phyloP scores from a whole-genome alignment of 768 basidiomycete species.

The Lentinus brumalis region DNA sequence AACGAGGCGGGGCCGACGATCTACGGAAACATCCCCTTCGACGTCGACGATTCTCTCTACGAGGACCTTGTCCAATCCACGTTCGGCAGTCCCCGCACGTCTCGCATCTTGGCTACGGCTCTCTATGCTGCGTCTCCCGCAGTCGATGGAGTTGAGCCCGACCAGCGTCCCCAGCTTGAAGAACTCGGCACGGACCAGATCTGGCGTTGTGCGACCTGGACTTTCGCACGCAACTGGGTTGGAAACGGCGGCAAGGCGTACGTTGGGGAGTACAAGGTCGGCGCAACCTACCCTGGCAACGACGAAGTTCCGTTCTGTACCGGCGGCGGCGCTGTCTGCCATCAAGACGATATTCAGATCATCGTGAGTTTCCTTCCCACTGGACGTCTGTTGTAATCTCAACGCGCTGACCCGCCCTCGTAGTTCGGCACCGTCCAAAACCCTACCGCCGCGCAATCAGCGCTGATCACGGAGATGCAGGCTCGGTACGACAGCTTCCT shows the following conservation, averaged over 20 bases:
- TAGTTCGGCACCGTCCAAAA: constrained; percentile 57
- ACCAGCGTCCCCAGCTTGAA: constrained; percentile 59
- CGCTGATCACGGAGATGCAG: constrained; percentile 60
- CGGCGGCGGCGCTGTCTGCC: constrained; percentile 62
- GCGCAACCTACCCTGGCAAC: constrained; percentile 75
- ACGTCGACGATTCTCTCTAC: constrained; percentile 45
- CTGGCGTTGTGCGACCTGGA: constrained; percentile 73
- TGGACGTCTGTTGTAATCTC: constrained; percentile 1
- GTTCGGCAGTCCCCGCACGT: constrained; percentile 51
- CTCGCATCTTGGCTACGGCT: constrained; percentile 43
- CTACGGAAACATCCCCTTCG: constrained; percentile 42
- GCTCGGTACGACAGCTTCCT: constrained; percentile 69
- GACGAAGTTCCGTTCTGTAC: constrained; percentile 56
- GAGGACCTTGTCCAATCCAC: constrained; percentile 39
- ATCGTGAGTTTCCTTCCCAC: constrained; percentile 49
- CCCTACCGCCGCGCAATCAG: constrained; percentile 56
- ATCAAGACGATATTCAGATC: constrained; percentile 82
- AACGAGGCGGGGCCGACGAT: constrained; percentile 76
- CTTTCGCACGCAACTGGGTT: constrained; percentile 71
- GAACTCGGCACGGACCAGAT: constrained; percentile 65
- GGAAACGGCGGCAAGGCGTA: constrained; percentile 63
- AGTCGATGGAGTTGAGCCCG: constrained; percentile 37
- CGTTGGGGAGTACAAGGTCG: constrained; percentile 64
- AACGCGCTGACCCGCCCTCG: constrained; percentile 29
- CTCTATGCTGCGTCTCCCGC: constrained; percentile 45